Percentiles rank a stretch among this genome's conserved stretches.
These are phyloP conservation scores for Leishmania tropica DNA, from an alignment of 208 protist genomes.

Conservation along the genomic window DNA sequence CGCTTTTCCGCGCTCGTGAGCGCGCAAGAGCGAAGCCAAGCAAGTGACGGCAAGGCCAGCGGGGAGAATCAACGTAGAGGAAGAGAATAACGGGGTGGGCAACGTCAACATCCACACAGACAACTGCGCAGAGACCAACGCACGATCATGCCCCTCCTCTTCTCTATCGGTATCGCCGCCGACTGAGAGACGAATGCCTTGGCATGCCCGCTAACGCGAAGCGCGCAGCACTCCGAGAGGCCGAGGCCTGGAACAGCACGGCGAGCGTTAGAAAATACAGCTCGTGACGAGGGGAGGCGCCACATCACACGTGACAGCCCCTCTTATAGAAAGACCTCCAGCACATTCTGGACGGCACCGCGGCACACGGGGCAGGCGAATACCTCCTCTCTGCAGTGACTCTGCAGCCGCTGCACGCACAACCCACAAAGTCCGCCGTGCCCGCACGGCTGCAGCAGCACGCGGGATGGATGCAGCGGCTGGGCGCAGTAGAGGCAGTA, in stretches of 20 bases:
- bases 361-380: constrained; percentile 64
- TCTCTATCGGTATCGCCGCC: background rate
- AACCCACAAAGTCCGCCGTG: constrained; percentile 55
- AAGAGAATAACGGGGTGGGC: too few species aligned
- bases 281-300: background rate
- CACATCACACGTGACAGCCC: background rate
- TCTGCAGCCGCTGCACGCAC: constrained; percentile 47
- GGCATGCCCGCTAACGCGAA: background rate
- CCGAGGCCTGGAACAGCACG: too few species aligned
- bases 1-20: too few species aligned
- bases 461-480: constrained; percentile 23
- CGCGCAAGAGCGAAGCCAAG: too few species aligned
- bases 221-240: background rate
- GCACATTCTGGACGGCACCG: constrained; percentile 22
- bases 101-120: background rate
- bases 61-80: too few species aligned
- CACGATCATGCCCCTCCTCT: background rate
- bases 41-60: background rate
- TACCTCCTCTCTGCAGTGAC: constrained; percentile 45
- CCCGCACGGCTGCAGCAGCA: constrained; percentile 65
- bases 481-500: constrained; percentile 63
- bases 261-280: background rate
- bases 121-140: background rate
- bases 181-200: background rate
- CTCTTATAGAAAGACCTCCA: constrained; percentile 42